Percentiles rank a stretch among this genome's conserved stretches.
Conservation (phyloP, 257 asterid species). For the Petrea volubilis region DNA sequence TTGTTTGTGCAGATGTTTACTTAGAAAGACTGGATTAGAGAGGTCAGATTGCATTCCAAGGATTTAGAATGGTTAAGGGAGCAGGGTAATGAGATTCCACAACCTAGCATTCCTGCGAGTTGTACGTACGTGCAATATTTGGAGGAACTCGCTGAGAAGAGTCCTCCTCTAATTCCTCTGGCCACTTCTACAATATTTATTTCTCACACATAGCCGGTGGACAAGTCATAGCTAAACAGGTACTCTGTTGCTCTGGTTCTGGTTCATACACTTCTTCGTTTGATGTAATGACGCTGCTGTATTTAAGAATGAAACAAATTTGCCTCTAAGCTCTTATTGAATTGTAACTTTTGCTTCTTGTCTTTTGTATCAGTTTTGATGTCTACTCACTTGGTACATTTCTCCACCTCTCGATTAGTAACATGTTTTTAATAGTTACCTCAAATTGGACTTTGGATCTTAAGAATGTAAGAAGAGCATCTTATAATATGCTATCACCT, state of each 20-base stretch:
- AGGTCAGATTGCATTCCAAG: slow-evolving; percentile 55
- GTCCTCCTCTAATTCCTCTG: slow-evolving; percentile 68
- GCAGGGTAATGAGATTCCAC: slow-evolving; percentile 66
- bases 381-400: neutral
- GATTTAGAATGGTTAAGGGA: slow-evolving; percentile 75
- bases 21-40: slow-evolving; percentile 88
- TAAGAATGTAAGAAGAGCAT: too few species aligned
- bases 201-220: slow-evolving; percentile 93
- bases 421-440: neutral
- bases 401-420: neutral
- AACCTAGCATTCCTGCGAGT: slow-evolving; percentile 73
- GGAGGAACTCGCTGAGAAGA: slow-evolving; percentile 71
- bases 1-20: slow-evolving; percentile 67
- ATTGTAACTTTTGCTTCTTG: neutral
- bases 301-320: neutral
- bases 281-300: slow-evolving; percentile 10
- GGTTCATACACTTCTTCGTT: neutral
- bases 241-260: slow-evolving; percentile 22
- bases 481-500: too few species aligned
- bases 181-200: slow-evolving; percentile 88
- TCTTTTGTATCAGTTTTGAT: neutral
- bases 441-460: neutral
- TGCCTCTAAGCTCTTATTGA: neutral
- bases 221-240: slow-evolving; percentile 85
- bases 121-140: slow-evolving; percentile 60